A percentile compares a stretch with the other conserved stretches of the same genome.
Conservation (phyloP, 768 basidiomycete species). For the Tulasnella calospora region DNA sequence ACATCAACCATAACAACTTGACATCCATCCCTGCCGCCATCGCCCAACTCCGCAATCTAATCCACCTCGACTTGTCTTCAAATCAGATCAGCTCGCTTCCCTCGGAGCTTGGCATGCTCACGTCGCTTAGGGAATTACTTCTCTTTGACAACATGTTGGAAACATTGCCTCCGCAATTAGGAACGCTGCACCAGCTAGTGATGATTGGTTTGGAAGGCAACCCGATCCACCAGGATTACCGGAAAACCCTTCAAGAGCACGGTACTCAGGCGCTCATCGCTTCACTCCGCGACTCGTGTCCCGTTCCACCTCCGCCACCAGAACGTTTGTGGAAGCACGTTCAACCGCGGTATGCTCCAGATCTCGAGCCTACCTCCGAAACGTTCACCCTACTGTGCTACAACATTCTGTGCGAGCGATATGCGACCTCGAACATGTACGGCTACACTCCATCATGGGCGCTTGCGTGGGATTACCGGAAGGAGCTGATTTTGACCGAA, state of each 20-base stretch:
- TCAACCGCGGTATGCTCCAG: slow-evolving; percentile 51
- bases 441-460: slow-evolving; percentile 98
- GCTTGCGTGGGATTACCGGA: slow-evolving; percentile 89
- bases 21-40: slow-evolving; percentile 76
- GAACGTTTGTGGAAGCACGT: slow-evolving; percentile 71
- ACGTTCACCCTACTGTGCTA: slow-evolving; percentile 78
- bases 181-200: slow-evolving; percentile 85
- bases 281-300: slow-evolving; percentile 90
- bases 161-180: slow-evolving; percentile 80
- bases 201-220: slow-evolving; percentile 97
- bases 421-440: slow-evolving; percentile 82
- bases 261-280: slow-evolving; percentile 86
- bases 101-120: slow-evolving; percentile 85
- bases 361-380: slow-evolving; percentile 58
- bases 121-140: slow-evolving; percentile 83
- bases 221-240: slow-evolving; percentile 72
- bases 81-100: slow-evolving; percentile 77
- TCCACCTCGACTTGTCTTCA: slow-evolving; percentile 84
- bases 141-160: slow-evolving; percentile 93
- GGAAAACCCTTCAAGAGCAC: slow-evolving; percentile 83
- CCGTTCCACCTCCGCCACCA: slow-evolving; percentile 73
- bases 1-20: slow-evolving; percentile 92
- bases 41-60: slow-evolving; percentile 74
- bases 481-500: slow-evolving; percentile 81
- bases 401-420: slow-evolving; percentile 91